phyloP scores from a whole-genome alignment of 768 basidiomycete species.

The Auricularia sp. region DNA sequence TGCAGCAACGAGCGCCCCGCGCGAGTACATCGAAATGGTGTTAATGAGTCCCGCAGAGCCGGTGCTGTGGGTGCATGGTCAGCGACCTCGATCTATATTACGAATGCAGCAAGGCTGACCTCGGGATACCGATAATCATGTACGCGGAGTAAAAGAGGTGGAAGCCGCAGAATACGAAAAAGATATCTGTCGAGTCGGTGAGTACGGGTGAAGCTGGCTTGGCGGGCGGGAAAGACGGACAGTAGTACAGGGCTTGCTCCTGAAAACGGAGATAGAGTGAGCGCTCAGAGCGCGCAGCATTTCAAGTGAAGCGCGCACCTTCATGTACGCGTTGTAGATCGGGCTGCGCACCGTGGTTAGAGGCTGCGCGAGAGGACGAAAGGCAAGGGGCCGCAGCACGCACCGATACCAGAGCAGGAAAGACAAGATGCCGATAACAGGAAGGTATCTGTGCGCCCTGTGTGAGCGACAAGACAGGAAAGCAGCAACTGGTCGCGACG shows the following conservation, averaged over 20 bases:
- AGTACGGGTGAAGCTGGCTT: constrained; percentile 5
- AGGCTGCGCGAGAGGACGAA: constrained; percentile 2
- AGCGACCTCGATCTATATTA: not conserved
- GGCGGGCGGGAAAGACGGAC: constrained; percentile 33
- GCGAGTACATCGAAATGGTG: constrained; percentile 70
- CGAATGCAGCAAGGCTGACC: constrained; percentile 28
- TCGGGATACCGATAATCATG: constrained; percentile 91
- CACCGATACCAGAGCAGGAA: constrained; percentile 95
- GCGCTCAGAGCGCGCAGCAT: constrained; percentile 12
- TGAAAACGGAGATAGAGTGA: constrained; percentile 19
- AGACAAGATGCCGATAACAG: constrained; percentile 65
- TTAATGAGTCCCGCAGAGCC: constrained; percentile 94
- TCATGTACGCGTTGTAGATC: constrained; percentile 96
- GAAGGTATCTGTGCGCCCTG: constrained; percentile 48
- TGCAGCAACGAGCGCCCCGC: constrained; percentile 65
- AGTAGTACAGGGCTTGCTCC: constrained; percentile 92
- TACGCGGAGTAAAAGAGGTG: constrained; percentile 89
- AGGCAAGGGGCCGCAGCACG: constrained; percentile 16
- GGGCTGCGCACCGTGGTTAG: constrained; percentile 39
- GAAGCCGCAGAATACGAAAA: constrained; percentile 94
- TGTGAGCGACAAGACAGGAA: constrained; percentile 8
- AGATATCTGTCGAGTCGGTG: constrained; percentile 52
- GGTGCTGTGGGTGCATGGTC: constrained; percentile 43
- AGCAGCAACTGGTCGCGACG: constrained; percentile 21
- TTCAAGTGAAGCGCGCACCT: constrained; percentile 39